Percentiles rank a stretch among this genome's conserved stretches.
Evolutionary conservation across 768 basidiomycete species (phyloP).

Genomic region (Tephrocybe rancida): DNA sequence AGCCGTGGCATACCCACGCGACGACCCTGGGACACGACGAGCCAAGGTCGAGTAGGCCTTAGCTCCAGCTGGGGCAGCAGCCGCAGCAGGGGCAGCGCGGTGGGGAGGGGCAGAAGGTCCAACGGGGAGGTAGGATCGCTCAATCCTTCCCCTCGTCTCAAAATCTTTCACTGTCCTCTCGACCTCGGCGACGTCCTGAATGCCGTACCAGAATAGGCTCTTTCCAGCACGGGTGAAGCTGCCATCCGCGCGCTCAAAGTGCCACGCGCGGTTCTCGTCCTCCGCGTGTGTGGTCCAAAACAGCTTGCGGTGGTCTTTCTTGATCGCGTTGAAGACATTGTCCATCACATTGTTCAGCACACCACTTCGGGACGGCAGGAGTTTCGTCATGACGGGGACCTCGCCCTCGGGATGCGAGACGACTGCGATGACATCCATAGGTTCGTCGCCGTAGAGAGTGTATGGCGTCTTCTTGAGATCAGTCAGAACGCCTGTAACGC

Average conservation of each 20-base stretch:
- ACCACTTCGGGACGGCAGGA: conserved; percentile 85
- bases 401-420: conserved; percentile 91
- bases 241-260: conserved; percentile 97
- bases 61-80: conserved; percentile 37
- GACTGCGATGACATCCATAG: conserved; percentile 92
- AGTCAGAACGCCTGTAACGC: conserved; percentile 86
- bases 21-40: conserved; percentile 48
- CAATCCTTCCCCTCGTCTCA: conserved; percentile 81
- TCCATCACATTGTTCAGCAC: conserved; percentile 94
- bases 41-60: conserved; percentile 64
- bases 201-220: conserved; percentile 97
- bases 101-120: conserved; percentile 69
- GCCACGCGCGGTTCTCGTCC: conserved; percentile 97
- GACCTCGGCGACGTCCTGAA: conserved; percentile 89
- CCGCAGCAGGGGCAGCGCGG: conserved; percentile 28
- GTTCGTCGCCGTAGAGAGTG: conserved; percentile 98
- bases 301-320: conserved; percentile 88
- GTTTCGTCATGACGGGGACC: conserved; percentile 89
- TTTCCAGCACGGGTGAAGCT: conserved; percentile 94
- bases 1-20: conserved; percentile 82
- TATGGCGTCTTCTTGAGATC: conserved; percentile 81
- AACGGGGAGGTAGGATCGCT: conserved; percentile 89
- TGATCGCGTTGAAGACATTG: conserved; percentile 96
- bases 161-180: conserved; percentile 79
- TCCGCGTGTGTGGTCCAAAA: conserved; percentile 99